A percentile compares a stretch with the other conserved stretches of the same genome.
Evolutionary conservation across 192 early-diverging fungal species (phyloP).

Genomic region (Coemansia sp.): DNA sequence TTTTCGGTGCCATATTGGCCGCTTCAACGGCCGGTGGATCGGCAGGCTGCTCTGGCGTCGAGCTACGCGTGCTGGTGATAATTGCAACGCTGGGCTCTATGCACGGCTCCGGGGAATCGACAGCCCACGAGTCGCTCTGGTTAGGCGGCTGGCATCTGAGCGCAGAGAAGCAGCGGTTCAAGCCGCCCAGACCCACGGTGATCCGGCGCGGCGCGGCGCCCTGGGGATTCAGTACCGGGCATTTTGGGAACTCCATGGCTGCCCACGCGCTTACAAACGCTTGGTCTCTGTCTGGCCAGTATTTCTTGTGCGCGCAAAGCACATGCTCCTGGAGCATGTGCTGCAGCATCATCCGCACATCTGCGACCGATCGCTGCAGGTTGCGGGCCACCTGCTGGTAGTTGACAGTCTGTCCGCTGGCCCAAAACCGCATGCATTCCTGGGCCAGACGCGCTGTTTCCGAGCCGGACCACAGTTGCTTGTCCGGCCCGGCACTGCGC

Average conservation of each 20-base stretch:
- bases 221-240: constrained; percentile 13
- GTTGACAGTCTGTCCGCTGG: constrained; percentile 16
- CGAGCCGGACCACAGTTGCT: constrained; percentile 13
- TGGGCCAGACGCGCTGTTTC: constrained; percentile 19
- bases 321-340: constrained; percentile 39
- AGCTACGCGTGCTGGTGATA: neutral
- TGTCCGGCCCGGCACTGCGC: neutral
- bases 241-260: constrained; percentile 35
- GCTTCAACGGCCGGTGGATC: neutral
- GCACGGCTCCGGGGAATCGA: neutral
- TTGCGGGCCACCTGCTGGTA: constrained; percentile 4
- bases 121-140: neutral
- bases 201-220: neutral
- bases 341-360: constrained; percentile 27
- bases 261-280: constrained; percentile 24
- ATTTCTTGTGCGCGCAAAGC: constrained; percentile 17
- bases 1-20: neutral
- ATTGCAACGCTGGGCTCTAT: neutral
- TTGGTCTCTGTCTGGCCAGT: constrained; percentile 20
- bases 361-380: constrained; percentile 14
- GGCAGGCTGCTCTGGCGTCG: neutral
- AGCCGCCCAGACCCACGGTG: neutral
- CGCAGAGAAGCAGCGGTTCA: constrained; percentile 15
- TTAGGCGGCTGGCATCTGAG: constrained; percentile 7
- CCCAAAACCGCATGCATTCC: constrained; percentile 24